Conservation (phyloP, 805 yeast genomes). For the Saturnispora halmiae region DNA sequence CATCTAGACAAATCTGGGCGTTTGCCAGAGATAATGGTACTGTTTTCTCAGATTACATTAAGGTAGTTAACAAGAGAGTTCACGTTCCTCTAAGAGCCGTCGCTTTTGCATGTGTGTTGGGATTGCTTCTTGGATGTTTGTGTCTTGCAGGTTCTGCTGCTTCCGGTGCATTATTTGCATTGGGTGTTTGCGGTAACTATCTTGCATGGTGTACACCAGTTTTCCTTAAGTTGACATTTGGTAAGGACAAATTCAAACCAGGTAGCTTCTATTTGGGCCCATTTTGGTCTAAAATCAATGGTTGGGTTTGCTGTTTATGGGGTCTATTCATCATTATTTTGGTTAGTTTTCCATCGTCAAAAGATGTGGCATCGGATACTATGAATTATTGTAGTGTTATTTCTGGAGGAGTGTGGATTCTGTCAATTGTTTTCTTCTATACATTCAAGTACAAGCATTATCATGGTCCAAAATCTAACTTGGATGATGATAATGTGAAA, state of each 20-base stretch:
- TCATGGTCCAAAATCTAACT: conserved; percentile 24
- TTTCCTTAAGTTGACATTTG: conserved; percentile 39
- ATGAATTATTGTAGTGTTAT: conserved; percentile 33
- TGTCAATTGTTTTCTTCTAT: conserved; percentile 19
- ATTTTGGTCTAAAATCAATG: conserved; percentile 35
- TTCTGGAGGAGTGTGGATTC: conserved; percentile 26
- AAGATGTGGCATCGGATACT: conserved; percentile 28
- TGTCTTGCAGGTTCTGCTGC: conserved; percentile 49
- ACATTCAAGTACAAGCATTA: conserved; percentile 20
- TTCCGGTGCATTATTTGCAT: conserved; percentile 54
- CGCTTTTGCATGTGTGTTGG: conserved; percentile 37
- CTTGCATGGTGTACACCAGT: conserved; percentile 56
- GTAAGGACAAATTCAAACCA: conserved; percentile 41
- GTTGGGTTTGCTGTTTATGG: conserved; percentile 39
- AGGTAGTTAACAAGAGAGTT: conserved; percentile 43
- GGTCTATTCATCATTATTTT: conserved; percentile 42
- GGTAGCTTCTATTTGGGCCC: conserved; percentile 58
- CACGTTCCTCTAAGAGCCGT: conserved; percentile 58
- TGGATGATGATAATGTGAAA: conserved; percentile 10
- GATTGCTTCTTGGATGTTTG: conserved; percentile 44
- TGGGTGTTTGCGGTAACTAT: conserved; percentile 50
- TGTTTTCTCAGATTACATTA: conserved; percentile 47
- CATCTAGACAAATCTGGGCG: conserved; percentile 65
- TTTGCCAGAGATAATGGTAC: conserved; percentile 68
- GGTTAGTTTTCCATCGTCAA: conserved; percentile 47